Conservation (phyloP, 257 asterid species). For the Gardenia jasminoides region DNA sequence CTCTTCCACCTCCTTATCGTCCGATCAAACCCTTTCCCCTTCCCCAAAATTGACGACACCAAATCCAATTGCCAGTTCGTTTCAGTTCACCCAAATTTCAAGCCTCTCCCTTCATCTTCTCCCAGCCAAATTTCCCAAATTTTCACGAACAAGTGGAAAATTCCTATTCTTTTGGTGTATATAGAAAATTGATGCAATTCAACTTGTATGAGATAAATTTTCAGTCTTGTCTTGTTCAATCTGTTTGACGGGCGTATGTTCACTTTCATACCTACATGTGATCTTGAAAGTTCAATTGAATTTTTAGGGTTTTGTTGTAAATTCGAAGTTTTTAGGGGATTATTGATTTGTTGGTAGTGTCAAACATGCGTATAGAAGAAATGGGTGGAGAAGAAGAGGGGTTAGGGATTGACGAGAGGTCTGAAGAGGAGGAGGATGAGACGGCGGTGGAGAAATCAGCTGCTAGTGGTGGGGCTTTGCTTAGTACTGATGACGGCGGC, state of each 20-base stretch:
- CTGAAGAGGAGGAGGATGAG: constrained; percentile 23
- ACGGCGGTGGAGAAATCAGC: constrained; percentile 19
- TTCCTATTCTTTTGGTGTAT: not conserved
- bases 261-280: too few species aligned
- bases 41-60: not conserved
- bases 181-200: not conserved
- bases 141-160: not conserved
- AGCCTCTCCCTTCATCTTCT: not conserved
- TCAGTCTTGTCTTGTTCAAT: not conserved
- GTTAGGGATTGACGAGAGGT: constrained; percentile 13
- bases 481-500: not conserved
- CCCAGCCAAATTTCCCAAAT: not conserved
- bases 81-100: not conserved
- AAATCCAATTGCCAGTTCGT: not conserved
- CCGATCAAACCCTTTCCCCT: not conserved
- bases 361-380: constrained; percentile 52
- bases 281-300: not conserved
- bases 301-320: not conserved
- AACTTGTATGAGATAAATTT: not conserved
- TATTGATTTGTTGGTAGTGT: not conserved
- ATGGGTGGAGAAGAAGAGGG: constrained; percentile 24
- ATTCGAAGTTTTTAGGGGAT: not conserved
- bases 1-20: constrained; percentile 4
- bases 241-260: too few species aligned
- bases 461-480: constrained; percentile 12